A percentile compares a stretch with the other conserved stretches of the same genome.
phyloP scores from a whole-genome alignment of 495 filamentous ascomycete species.

The Trichoderma erinaceum region DNA sequence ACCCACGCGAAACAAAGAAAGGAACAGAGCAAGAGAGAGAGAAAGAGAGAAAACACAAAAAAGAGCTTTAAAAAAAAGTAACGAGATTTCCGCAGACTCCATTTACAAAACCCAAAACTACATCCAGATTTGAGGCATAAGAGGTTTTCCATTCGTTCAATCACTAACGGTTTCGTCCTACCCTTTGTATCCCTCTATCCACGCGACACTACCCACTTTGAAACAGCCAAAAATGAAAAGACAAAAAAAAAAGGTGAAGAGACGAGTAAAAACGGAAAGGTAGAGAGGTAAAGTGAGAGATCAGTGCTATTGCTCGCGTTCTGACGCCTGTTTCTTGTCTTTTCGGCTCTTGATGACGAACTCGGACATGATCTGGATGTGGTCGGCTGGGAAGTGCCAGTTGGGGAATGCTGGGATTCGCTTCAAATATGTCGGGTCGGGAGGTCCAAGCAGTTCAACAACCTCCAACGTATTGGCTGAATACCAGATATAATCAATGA shows the following conservation, averaged over 20 bases:
- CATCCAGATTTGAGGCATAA: constrained; percentile 14
- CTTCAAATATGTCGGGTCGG: constrained; percentile 84
- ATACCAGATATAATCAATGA: constrained; percentile 97
- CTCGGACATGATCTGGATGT: constrained; percentile 86
- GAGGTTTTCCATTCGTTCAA: constrained; percentile 5
- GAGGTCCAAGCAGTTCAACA: constrained; percentile 78
- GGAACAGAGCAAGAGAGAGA: background rate
- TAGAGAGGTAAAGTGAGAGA: background rate
- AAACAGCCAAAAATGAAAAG: constrained; percentile 1
- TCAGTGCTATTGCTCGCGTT: constrained; percentile 2
- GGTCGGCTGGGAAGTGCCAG: constrained; percentile 95
- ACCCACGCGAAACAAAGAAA: background rate
- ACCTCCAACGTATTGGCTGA: constrained; percentile 86
- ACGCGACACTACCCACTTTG: constrained; percentile 10
- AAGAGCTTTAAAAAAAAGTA: background rate
- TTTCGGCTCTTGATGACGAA: constrained; percentile 84
- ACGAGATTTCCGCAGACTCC: background rate
- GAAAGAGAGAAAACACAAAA: background rate
- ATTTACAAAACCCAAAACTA: constrained; percentile 15
- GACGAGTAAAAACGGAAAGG: background rate
- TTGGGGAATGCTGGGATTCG: constrained; percentile 93
- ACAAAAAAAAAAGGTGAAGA: background rate
- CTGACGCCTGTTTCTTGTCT: constrained; percentile 56
- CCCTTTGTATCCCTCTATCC: constrained; percentile 11
- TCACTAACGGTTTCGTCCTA: constrained; percentile 13